Conservation (phyloP, 2,329 filamentous ascomycete species). For the Bertia moriformis region DNA sequence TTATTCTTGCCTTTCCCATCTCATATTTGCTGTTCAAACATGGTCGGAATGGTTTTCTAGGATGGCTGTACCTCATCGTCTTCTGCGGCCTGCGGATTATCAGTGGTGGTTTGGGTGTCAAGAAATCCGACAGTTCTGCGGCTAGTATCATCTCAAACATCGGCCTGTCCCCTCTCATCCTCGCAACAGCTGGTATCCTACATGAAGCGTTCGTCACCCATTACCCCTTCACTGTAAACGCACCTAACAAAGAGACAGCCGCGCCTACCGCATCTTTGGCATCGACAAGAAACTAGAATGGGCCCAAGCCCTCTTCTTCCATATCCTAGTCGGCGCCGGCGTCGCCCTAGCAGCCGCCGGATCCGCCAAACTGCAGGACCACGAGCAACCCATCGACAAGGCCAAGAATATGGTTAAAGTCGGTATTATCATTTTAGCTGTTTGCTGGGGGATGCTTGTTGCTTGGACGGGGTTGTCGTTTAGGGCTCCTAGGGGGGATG, state of each 20-base stretch:
- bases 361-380: conserved; percentile 4
- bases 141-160: conserved; percentile 11
- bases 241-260: too few relatives aligned
- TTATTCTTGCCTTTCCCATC: conserved; percentile 7
- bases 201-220: conserved; percentile 9
- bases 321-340: conserved; percentile 6
- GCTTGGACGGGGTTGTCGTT: conserved; percentile 4
- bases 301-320: conserved; percentile 3
- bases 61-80: conserved; percentile 10
- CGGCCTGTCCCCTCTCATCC: conserved; percentile 12
- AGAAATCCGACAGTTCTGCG: conserved; percentile 6
- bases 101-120: conserved; percentile 5
- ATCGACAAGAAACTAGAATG: conserved; percentile 1
- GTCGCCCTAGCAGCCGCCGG: conserved; percentile 6
- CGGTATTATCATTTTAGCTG: conserved; percentile 5
- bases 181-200: conserved; percentile 10
- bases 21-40: conserved; percentile 10
- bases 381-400: conserved; percentile 5
- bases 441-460: conserved; percentile 5
- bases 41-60: conserved; percentile 8
- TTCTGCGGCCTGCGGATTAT: conserved; percentile 12
- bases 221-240: neutral
- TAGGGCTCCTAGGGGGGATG: neutral
- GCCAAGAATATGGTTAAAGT: conserved; percentile 5
- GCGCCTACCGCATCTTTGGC: conserved; percentile 7